Conservation (phyloP, 306 rosid genomes). For the Medicago arabica region DNA sequence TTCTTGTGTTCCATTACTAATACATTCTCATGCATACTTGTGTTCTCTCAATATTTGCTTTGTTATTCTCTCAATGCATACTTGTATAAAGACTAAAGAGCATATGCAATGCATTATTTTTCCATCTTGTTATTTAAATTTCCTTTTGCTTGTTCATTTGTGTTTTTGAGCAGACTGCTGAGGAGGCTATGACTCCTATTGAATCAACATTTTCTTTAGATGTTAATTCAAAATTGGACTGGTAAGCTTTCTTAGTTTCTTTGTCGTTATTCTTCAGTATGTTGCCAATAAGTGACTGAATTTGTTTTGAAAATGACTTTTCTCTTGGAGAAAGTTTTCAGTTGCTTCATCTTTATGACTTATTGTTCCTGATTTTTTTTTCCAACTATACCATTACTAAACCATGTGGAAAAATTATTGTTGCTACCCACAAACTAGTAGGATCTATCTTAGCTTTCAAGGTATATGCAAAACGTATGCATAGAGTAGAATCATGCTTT, state of each 20-base stretch:
- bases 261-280: slow-evolving; percentile 24
- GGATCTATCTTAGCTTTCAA: slow-evolving; percentile 10
- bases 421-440: slow-evolving; percentile 23
- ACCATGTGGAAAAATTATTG: slow-evolving; percentile 28
- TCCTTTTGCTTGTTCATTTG: slow-evolving; percentile 3
- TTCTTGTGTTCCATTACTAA: slow-evolving; percentile 11
- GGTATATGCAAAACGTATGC: too few species aligned
- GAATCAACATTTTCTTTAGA: slow-evolving; percentile 96
- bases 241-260: slow-evolving; percentile 59
- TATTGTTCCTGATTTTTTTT: slow-evolving; percentile 33
- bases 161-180: slow-evolving; percentile 76
- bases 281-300: slow-evolving; percentile 29
- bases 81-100: not conserved
- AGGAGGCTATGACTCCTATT: slow-evolving; percentile 99
- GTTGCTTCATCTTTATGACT: slow-evolving; percentile 14
- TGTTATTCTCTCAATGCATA: too few species aligned
- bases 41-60: slow-evolving; percentile 32
- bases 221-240: slow-evolving; percentile 92
- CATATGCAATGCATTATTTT: slow-evolving; percentile 8
- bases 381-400: slow-evolving; percentile 29
- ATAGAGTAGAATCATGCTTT: not conserved
- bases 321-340: slow-evolving; percentile 3
- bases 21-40: slow-evolving; percentile 19
- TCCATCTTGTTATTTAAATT: slow-evolving; percentile 21
- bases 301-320: slow-evolving; percentile 19